Base-by-base conservation (phyloP, 2,329 filamentous ascomycete genomes). In the Coleophoma crateriformis region DNA sequence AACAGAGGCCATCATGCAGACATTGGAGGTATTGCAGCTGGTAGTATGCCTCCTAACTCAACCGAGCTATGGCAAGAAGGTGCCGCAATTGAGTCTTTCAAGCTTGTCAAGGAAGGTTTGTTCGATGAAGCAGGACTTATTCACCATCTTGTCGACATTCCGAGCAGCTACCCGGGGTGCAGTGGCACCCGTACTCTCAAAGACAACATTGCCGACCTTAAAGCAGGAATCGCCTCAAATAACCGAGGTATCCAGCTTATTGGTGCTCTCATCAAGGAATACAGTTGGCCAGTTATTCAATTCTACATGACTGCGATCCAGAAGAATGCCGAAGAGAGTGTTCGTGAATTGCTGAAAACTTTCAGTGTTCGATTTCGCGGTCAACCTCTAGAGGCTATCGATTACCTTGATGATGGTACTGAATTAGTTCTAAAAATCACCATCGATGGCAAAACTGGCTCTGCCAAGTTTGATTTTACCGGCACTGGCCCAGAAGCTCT, bases 161-260 rank as follows among this genome's bases (percentile, higher is more conserved):
- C 88, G 0, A 84, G 85, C 0, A 72, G 83, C 57, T 81, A 85
- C 56, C 82, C 84, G 0, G 88, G 85, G 1, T 91, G 87, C 69
- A 82, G 78, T 42, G 88, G 87, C 2, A 89, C 88, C 0, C 73
- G 88, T 33, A 88, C 86, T 61, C 72, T 91, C 1, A 81, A 78
- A 4, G 88, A 94, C 66, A 92, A 92, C 62, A 73, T 92, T 56
- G 90, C 88, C 50, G 88, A 92, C 61, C 74, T 94, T 41, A 89
- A 90, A 64, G 88, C 88, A 0, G 87, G 91, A 63, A 84, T 91
- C 12, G 87, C 88, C 0, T 87, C 88, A 5, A 92, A 92, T 61
- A 83, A 88, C 54, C 88, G 88, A 58, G 88, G 88, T 10, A 90
- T 90, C 61, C 81, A 80, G 32, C 72, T 90, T n/a, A 90, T 91